A percentile compares a stretch with the other conserved stretches of the same genome.
Conservation (phyloP, 176 grass and related monocot species). For the Guadua angustifolia region DNA sequence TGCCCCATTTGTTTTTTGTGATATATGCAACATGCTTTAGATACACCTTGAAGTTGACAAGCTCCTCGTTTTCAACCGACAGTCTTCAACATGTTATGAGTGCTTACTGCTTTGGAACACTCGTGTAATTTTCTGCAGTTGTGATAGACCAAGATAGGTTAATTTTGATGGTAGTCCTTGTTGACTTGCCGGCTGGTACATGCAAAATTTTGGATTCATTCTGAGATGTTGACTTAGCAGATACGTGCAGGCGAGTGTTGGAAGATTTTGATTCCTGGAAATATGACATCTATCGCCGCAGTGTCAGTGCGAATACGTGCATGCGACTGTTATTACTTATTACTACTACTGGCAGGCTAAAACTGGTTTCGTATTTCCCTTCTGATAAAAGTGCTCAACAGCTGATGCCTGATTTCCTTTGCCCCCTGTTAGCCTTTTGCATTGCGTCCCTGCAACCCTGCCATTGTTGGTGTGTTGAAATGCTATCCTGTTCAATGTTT, state of each 20-base stretch:
- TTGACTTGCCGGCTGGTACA: neutral
- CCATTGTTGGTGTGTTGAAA: too few species aligned
- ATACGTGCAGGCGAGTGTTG: neutral
- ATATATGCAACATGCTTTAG: neutral
- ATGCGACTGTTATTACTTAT: too few species aligned
- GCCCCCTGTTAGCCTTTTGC: too few species aligned
- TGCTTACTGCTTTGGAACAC: neutral
- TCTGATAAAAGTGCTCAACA: too few species aligned
- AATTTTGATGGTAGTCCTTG: neutral
- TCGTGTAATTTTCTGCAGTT: neutral
- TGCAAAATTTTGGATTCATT: neutral
- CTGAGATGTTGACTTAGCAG: neutral
- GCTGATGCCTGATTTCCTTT: too few species aligned
- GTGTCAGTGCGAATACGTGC: too few species aligned
- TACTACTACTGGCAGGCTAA: neutral
- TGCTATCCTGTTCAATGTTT: too few species aligned
- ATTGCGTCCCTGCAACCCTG: too few species aligned
- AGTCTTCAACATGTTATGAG: neutral
- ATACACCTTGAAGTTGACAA: neutral
- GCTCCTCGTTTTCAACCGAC: neutral
- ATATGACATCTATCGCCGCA: too few species aligned
- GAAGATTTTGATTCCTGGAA: neutral
- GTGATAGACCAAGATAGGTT: neutral
- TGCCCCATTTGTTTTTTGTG: too few species aligned
- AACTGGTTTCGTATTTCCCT: too few species aligned